These are phyloP conservation scores for Chaetomiaceae sp. DNA, from an alignment of 2,329 filamentous ascomycete species.

Conservation along the genomic window DNA sequence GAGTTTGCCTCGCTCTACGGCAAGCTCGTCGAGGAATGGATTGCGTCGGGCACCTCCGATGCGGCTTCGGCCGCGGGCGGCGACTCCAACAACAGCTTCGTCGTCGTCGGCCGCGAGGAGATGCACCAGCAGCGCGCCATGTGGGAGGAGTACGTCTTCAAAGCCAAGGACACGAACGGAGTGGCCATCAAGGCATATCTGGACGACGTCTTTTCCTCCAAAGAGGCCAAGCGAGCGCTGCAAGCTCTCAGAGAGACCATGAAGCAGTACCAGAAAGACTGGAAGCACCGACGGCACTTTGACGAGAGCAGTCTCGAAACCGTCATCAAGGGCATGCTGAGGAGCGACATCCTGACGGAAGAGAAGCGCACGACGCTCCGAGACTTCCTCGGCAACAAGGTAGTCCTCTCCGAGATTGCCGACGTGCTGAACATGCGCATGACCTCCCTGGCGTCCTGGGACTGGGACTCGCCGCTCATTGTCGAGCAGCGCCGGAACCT, in stretches of 20 bases:
- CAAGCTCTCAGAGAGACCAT: conserved; percentile 37
- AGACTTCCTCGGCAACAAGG: conserved; percentile 31
- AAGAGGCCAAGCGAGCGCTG: conserved; percentile 39
- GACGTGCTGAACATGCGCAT: conserved; percentile 44
- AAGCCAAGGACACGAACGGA: conserved; percentile 40
- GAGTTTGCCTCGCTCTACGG: conserved; percentile 54
- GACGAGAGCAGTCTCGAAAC: conserved; percentile 37
- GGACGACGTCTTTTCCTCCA: conserved; percentile 41
- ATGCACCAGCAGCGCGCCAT: conserved; percentile 47
- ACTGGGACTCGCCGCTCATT: conserved; percentile 34
- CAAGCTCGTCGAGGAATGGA: conserved; percentile 50
- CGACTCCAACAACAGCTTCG: too few species aligned
- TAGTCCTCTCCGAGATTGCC: conserved; percentile 38
- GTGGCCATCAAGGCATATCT: conserved; percentile 46
- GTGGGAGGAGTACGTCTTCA: conserved; percentile 56
- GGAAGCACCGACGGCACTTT: conserved; percentile 33
- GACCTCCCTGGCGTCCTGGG: conserved; percentile 34
- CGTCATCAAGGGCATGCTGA: conserved; percentile 45
- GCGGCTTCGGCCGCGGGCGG: conserved; percentile 27
- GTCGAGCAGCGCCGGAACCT: conserved; percentile 38
- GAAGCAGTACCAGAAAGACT: conserved; percentile 31
- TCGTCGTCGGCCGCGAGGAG: conserved; percentile 46
- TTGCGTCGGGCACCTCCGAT: conserved; percentile 33
- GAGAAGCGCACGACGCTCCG: conserved; percentile 25
- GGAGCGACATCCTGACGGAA: conserved; percentile 46